Evolutionary conservation across 1,139 yeast species (phyloP).

Genomic region (Geotrichum australiense): DNA sequence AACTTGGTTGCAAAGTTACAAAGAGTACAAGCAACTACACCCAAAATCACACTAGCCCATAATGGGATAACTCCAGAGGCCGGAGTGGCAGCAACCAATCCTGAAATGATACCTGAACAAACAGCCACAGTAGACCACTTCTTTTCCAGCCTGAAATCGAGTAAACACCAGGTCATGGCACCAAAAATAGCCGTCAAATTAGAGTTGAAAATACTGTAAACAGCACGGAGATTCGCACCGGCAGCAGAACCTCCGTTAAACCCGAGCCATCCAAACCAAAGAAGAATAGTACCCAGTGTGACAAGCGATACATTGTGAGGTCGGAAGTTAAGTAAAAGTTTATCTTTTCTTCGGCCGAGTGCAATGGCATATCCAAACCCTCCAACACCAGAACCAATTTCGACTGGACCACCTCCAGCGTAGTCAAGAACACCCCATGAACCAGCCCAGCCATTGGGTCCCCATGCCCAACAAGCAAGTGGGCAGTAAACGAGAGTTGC

Average conservation of each 20-base stretch:
- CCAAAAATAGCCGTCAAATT: constrained; percentile 87
- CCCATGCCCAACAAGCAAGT: constrained; percentile 93
- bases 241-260: constrained; percentile 67
- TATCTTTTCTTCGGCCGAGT: constrained; percentile 76
- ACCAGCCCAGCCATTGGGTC: constrained; percentile 82
- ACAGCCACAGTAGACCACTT: constrained; percentile 95
- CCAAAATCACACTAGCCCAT: constrained; percentile 86
- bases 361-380: constrained; percentile 82
- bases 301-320: constrained; percentile 92
- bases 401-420: constrained; percentile 98
- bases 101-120: constrained; percentile 93
- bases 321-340: constrained; percentile 77
- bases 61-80: constrained; percentile 84
- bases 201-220: constrained; percentile 85
- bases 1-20: constrained; percentile 89
- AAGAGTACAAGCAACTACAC: constrained; percentile 69
- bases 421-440: constrained; percentile 90
- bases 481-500: constrained; percentile 91
- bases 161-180: constrained; percentile 84
- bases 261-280: constrained; percentile 71
- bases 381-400: constrained; percentile 82
- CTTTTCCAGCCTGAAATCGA: constrained; percentile 79
- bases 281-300: constrained; percentile 64
- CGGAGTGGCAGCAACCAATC: constrained; percentile 95
- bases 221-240: constrained; percentile 60